Conservation (phyloP, 2,329 filamentous ascomycete genomes). For the Capronia epimyces region DNA sequence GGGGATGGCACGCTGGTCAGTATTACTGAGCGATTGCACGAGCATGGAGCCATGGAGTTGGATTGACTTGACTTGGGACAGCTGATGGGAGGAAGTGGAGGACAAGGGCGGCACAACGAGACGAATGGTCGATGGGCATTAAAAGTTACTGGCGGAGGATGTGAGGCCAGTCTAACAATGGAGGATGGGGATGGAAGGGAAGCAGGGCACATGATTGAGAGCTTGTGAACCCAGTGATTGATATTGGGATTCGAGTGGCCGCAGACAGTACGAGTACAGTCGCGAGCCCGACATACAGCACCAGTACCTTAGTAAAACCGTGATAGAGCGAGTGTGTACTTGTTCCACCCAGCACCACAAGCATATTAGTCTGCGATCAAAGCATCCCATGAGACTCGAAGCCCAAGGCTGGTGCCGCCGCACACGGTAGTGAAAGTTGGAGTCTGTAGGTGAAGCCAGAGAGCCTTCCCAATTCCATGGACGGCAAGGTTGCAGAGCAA, state of each 20-base stretch:
- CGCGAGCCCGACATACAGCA: neutral
- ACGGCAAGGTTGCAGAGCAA: too few relatives aligned
- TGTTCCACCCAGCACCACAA: neutral
- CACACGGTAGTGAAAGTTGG: too few relatives aligned
- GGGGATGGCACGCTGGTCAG: neutral
- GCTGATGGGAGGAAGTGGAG: neutral
- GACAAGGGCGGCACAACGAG: neutral
- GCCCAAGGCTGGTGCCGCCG: too few relatives aligned
- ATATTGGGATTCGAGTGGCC: too few relatives aligned
- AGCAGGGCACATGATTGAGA: too few relatives aligned
- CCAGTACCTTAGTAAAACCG: neutral
- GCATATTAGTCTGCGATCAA: neutral
- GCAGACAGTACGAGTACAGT: neutral
- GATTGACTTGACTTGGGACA: neutral
- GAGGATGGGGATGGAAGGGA: too few relatives aligned
- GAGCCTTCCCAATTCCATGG: too few relatives aligned
- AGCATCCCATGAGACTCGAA: too few relatives aligned
- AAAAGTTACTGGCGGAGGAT: too few relatives aligned
- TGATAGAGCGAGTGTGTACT: neutral
- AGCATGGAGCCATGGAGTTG: constrained; percentile 11
- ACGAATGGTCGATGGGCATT: neutral
- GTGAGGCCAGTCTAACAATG: too few relatives aligned
- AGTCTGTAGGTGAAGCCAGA: too few relatives aligned
- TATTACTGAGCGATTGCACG: constrained; percentile 3
- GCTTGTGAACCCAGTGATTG: too few relatives aligned